Evolutionary conservation across 768 basidiomycete genomes (phyloP).

Genomic region (Amyloporia xantha): DNA sequence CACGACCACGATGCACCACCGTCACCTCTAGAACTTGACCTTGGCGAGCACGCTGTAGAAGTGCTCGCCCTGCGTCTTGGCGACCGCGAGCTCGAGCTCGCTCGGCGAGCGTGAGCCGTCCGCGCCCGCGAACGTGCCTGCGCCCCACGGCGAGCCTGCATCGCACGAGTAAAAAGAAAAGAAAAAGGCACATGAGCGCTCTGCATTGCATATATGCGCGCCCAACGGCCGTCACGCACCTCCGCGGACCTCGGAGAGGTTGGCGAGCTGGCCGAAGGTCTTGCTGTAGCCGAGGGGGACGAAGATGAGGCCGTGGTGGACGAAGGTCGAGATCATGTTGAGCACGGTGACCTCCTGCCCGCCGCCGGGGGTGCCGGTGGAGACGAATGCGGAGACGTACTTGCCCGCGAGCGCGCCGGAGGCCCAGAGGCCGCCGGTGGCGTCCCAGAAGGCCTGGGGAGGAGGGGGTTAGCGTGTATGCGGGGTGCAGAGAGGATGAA

Average conservation of each 20-base stretch:
- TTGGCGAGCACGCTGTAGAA: slow-evolving; percentile 47
- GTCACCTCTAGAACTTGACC: slow-evolving; percentile 25
- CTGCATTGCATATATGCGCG: neutral
- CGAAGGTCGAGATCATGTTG: slow-evolving; percentile 37
- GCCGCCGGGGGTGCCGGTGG: slow-evolving; percentile 64
- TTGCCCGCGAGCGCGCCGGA: slow-evolving; percentile 63
- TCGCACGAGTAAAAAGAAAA: no score
- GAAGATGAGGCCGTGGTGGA: slow-evolving; percentile 49
- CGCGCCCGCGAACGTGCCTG: slow-evolving; percentile 42
- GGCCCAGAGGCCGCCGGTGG: slow-evolving; percentile 63
- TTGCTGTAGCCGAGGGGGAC: slow-evolving; percentile 48
- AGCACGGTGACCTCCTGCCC: slow-evolving; percentile 51
- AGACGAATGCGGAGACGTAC: slow-evolving; percentile 70
- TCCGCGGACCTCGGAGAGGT: slow-evolving; percentile 39
- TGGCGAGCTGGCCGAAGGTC: slow-evolving; percentile 32
- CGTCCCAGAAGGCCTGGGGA: slow-evolving; percentile 67
- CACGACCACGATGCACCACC: no score
- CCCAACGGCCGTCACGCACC: slow-evolving; percentile 28
- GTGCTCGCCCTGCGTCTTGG: slow-evolving; percentile 41
- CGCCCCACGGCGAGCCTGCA: slow-evolving; percentile 68
- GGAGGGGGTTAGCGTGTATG: slow-evolving; percentile 5
- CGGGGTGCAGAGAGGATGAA: neutral
- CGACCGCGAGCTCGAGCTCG: slow-evolving; percentile 26
- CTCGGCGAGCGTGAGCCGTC: slow-evolving; percentile 51
- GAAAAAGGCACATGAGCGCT: no score